A percentile compares a stretch with the other conserved stretches of the same genome.
Evolutionary conservation across 805 yeast genomes (phyloP).

Genomic region (Zygosaccharomyces kombuchaensis): DNA sequence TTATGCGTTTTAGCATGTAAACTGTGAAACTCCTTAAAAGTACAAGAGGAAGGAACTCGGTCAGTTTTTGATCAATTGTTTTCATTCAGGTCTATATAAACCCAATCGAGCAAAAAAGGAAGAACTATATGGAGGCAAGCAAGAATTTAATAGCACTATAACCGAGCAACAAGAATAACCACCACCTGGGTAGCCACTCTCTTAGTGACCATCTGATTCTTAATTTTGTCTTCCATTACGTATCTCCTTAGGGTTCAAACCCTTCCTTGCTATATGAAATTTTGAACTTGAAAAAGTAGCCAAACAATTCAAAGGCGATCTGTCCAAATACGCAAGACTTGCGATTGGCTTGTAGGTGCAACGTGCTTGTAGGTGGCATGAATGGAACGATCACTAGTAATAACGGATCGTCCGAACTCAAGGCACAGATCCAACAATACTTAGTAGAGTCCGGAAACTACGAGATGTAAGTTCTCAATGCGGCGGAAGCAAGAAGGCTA

Average conservation of each 20-base stretch:
- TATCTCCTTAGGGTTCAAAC: conserved; percentile 2
- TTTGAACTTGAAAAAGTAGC: conserved; percentile 2
- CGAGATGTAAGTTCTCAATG: conserved; percentile 42
- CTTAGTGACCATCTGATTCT: not conserved
- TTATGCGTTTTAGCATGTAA: not conserved
- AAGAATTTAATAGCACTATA: not conserved
- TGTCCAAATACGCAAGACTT: not conserved
- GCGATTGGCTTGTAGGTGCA: not conserved
- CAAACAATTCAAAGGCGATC: not conserved
- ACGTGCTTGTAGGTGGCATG: conserved; percentile 3
- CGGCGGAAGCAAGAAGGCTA: not conserved
- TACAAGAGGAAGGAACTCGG: not conserved
- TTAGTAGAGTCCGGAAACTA: conserved; percentile 76
- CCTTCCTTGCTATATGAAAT: conserved; percentile 1
- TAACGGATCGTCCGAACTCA: conserved; percentile 32
- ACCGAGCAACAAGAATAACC: not conserved
- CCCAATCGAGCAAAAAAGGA: not conserved
- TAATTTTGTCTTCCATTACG: not conserved
- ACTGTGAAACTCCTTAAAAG: not conserved
- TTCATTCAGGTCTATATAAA: not conserved
- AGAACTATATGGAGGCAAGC: not conserved
- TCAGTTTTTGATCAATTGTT: not conserved
- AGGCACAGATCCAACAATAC: conserved; percentile 63
- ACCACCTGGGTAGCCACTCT: not conserved
- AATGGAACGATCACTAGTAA: conserved; percentile 5